Conservation (phyloP, 371 early-diverging fungal genomes). For the Saksenaea vasiformis region DNA sequence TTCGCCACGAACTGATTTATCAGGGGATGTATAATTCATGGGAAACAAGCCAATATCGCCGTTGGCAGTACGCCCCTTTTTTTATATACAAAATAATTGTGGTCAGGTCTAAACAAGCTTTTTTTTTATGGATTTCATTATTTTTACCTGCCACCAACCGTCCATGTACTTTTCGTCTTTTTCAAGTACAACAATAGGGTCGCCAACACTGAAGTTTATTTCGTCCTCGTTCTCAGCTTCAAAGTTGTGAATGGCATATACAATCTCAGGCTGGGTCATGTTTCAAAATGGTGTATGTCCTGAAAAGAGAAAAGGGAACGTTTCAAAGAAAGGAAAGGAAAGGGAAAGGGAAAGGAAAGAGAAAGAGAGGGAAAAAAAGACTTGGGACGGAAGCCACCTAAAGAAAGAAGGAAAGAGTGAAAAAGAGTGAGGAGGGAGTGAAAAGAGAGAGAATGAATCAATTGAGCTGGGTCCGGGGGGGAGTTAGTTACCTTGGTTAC, state of each 20-base stretch:
- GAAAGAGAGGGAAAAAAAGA: neutral
- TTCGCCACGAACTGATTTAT: constrained; percentile 21
- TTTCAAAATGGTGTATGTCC: neutral
- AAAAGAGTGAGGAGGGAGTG: no score
- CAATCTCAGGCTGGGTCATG: constrained; percentile 15
- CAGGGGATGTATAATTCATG: constrained; percentile 60
- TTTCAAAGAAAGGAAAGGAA: neutral
- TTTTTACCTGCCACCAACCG: constrained; percentile 85
- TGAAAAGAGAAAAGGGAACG: constrained; percentile 6
- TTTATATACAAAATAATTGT: neutral
- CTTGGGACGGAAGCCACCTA: neutral
- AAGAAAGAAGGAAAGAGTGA: neutral
- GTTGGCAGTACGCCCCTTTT: constrained; percentile 54
- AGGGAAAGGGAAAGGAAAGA: neutral
- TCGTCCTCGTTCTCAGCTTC: constrained; percentile 80
- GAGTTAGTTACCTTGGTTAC: neutral
- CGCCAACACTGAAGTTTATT: constrained; percentile 68
- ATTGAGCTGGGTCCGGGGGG: no score
- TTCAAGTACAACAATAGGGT: constrained; percentile 74
- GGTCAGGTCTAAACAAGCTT: neutral
- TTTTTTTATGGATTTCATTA: neutral
- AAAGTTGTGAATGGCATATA: constrained; percentile 68
- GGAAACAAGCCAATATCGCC: constrained; percentile 80
- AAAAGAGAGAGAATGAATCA: no score
- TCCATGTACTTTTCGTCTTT: constrained; percentile 79